These are phyloP conservation scores for Kluyveromyces nonfermentans DNA, from an alignment of 805 yeast genomes.

Conservation along the genomic window DNA sequence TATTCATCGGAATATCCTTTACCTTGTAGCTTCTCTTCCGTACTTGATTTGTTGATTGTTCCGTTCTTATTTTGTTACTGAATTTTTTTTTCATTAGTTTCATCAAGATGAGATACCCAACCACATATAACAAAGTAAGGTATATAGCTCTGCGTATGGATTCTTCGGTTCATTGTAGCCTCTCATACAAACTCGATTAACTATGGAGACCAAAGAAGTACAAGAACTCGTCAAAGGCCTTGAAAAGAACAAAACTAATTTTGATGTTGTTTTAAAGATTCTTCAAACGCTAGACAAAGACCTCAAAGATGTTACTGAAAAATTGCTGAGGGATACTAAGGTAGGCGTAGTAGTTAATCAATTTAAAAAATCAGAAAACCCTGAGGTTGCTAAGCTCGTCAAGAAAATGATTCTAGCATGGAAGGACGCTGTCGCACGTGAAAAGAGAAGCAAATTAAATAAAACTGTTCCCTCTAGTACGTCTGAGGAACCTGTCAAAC, in stretches of 20 bases:
- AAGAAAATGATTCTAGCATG: slow-evolving; percentile 76
- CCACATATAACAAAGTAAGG: no score
- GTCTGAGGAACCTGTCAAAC: slow-evolving; percentile 14
- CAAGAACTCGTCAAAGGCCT: slow-evolving; percentile 57
- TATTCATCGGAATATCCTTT: not conserved
- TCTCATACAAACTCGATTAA: slow-evolving; percentile 1
- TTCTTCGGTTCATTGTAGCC: not conserved
- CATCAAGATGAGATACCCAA: not conserved
- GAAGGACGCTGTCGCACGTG: slow-evolving; percentile 79
- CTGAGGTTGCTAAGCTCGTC: slow-evolving; percentile 62
- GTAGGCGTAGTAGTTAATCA: slow-evolving; percentile 97
- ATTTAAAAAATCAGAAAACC: slow-evolving; percentile 56
- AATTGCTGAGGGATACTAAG: slow-evolving; percentile 77
- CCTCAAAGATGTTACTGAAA: slow-evolving; percentile 66
- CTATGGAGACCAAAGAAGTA: slow-evolving; percentile 68
- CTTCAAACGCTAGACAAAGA: slow-evolving; percentile 57
- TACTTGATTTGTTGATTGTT: not conserved
- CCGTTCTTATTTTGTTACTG: not conserved
- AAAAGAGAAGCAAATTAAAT: slow-evolving; percentile 32
- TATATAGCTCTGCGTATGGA: no score
- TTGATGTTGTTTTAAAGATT: slow-evolving; percentile 57
- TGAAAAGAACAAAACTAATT: slow-evolving; percentile 55
- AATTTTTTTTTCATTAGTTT: no score
- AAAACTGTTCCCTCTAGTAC: slow-evolving; percentile 15
- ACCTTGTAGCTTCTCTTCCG: not conserved